Evolutionary conservation across 768 basidiomycete species (phyloP), one percentile per base, ranked within the genome.

Genomic region (Cystobasidiopsis lactophilus): DNA sequence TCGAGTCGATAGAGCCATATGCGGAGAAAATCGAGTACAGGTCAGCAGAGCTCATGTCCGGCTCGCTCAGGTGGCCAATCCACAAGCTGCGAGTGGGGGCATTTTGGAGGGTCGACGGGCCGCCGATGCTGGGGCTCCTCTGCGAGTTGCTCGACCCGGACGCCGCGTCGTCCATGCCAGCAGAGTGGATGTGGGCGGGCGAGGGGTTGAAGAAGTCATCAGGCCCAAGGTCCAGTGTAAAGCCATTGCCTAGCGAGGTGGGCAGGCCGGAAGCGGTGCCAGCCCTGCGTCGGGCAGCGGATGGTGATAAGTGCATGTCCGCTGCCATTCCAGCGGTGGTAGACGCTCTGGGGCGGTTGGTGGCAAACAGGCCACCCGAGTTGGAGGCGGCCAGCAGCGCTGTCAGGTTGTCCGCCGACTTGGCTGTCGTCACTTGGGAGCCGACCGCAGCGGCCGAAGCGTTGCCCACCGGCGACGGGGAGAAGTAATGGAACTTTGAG

Each of bases 1-100:
- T 69, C 62, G 84, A 88, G 69, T 98, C 93, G 59, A 98, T 95
- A 31, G 88, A 83, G 51, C 93, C 93, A 64, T 98, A 98, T 0
- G 83, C 82, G 26, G 85, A 82, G 68, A 98, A 98, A 26, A 93
- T 85, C 58, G 83, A 80, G 52, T 93, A 84, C 51, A 98, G 77
- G 64, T 93, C 85, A 64, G 89, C 85, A 61, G 85, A 84, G 2
- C 86, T 86, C 52, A 91, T 84, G 51, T 81, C 82, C 59, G 82
- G 84, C 66, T 95, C 93, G 14, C 26, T 23, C 47, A 98, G 72
- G 67, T 96, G 96, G 46, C 93, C 93, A 64, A 98, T 93, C 91
- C 93, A 98, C 27, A 98, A 71, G 31, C 85, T 89, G 48, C 93
- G 79, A 11, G 91, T 91, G 33, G 93, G 91, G 14, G 5, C 26